Base-by-base conservation (phyloP, 2,329 filamentous ascomycete species). In the Fusarium abutilonis region DNA sequence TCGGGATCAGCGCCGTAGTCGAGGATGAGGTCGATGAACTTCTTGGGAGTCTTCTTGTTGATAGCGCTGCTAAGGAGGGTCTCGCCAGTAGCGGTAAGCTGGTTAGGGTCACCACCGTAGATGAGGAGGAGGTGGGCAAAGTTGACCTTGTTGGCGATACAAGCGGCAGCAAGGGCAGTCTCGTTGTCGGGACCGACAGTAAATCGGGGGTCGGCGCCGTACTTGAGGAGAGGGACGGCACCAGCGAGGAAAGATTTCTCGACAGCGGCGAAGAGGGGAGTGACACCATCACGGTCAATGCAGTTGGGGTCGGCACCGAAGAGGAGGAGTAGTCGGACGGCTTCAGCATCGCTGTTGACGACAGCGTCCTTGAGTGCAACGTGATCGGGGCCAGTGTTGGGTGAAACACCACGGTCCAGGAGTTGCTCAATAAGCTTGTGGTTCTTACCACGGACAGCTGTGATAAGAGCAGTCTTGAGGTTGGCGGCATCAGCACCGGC, bases 61-160 rank as follows among this genome's bases (percentile, higher is more conserved):
- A 90, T 89, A 17, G 84, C 77, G 26, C 80, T 77, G 49, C 87
- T 82, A 57, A 91, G 79, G 1, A 87, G 75, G 0, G 87, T 89
- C 58, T 86, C 82, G n/a, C 85, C 86, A 17, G 81, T 82, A 10
- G 78, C 74, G 58, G 83, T 83, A 19, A 82, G 65, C 15, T 81
- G 75, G 66, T 86, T 84, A 17, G 82, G 73, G 56, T 88, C 81
- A 3, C 83, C 87, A 8, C 86, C 85, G 56, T 89, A 86, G 19
- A 83, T 84, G 15, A 90, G 77, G 41, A 87, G 81, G 4, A 88
- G 77, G 57, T 88, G 84, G 0, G 84, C 77, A 19, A 90, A 78
- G 52, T 83, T 82, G 23, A 83, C 75, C 64, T 84, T 84, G 68
- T 83, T 82, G 42, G 81, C 79, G 2, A 78, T 70, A 41, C 81